Evolutionary conservation across 257 asterid genomes (phyloP), one percentile per base, ranked within the genome.

Genomic region (Asclepias syriaca): DNA sequence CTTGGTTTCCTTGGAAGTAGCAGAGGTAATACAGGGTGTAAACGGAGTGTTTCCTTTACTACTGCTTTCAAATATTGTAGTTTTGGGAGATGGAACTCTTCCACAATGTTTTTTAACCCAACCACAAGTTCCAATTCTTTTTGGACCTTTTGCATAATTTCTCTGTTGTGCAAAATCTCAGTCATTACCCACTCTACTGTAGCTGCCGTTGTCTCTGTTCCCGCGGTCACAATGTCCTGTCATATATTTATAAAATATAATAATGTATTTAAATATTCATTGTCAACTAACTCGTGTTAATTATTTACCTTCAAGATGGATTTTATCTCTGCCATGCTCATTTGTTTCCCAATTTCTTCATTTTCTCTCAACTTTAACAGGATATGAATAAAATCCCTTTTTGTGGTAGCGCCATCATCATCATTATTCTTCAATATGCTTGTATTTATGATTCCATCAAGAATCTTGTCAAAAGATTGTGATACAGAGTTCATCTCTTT

Each of bases 261-360:
- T 29, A 29, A 29, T 2, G 3, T 29, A 29, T 29, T 29, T 29
- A 29, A 29, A 2, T 29, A 29, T 29, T 29, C 3, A 29, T 29
- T 29, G 34, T 29, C 34, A 29, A 29, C n/a, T n/a, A n/a, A 29
- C 34, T 29, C 2, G 34, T 32, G 2, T 32, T 32, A 32, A 32
- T 32, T 32, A 72, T 50, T 51, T 77, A 78, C 87, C 84, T 76
- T 32, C 74, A 84, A 70, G 27, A 81, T 50, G 70, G 73, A 84
- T 65, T 79, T 84, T 11, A 49, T 49, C 15, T 56, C 72, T 56
- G 27, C 70, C 80, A 49, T 72, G 24, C 68, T 72, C 21, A 68
- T 55, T 40, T 77, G 76, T 27, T 58, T 72, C 15, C 68, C 74
- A 32, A 65, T 55, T 40, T 77, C 78, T 39, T 65, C 65, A 40